A percentile compares a stretch with the other conserved stretches of the same genome.
phyloP scores from a whole-genome alignment of 768 basidiomycete genomes.

The Hypholoma sublateritium region DNA sequence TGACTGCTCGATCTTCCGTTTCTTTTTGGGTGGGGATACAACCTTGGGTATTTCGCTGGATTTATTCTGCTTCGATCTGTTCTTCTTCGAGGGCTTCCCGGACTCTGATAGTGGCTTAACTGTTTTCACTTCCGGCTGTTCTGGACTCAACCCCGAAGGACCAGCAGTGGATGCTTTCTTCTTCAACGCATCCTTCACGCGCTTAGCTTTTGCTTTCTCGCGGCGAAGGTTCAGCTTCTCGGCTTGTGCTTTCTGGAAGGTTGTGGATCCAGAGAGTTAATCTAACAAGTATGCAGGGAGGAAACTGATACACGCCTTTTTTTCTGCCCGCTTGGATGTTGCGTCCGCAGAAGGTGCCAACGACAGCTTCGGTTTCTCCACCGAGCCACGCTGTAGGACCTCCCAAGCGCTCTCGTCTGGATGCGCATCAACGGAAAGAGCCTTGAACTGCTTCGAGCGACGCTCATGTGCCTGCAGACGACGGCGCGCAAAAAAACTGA shows the following conservation, averaged over 20 bases:
- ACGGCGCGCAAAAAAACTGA: constrained; percentile 1
- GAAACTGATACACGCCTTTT: constrained; percentile 43
- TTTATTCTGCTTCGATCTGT: neutral
- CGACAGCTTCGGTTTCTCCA: constrained; percentile 26
- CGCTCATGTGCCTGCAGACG: constrained; percentile 61
- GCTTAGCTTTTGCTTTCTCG: constrained; percentile 46
- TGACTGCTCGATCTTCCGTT: constrained; percentile 16
- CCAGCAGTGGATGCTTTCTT: neutral
- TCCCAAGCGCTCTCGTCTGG: constrained; percentile 49
- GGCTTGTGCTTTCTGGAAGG: constrained; percentile 45
- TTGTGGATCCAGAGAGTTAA: neutral
- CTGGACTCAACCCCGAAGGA: neutral
- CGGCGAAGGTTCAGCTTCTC: constrained; percentile 46
- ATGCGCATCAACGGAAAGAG: constrained; percentile 37
- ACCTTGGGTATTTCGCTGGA: neutral
- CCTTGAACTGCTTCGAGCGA: constrained; percentile 51
- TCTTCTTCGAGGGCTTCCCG: neutral
- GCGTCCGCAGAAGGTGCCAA: constrained; percentile 17
- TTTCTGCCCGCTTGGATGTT: constrained; percentile 60
- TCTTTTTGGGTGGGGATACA: constrained; percentile 20
- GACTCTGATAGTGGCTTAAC: neutral
- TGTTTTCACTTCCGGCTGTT: neutral
- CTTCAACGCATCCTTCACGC: constrained; percentile 28
- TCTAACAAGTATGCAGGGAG: neutral
- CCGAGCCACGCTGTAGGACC: constrained; percentile 29